Base-by-base conservation (phyloP, 345 rosid genomes). In the Stellera chamaejasme region DNA sequence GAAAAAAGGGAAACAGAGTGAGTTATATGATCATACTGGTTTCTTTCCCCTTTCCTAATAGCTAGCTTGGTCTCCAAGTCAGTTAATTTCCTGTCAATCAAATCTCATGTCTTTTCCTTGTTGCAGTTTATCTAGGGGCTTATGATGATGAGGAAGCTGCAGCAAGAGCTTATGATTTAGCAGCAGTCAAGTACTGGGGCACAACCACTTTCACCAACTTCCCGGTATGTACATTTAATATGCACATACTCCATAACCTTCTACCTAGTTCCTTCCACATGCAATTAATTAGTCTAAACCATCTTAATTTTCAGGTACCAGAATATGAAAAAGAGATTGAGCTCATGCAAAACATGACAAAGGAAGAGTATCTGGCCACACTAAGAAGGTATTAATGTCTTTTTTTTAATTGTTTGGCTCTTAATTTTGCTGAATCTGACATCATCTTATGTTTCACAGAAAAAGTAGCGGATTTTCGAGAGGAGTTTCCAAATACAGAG, bases 81-180 rank as follows among this genome's bases (percentile, higher is more conserved):
- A 25, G 47, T 52, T 61, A 43, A 62, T 68, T 26, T 54, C 27
- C 5, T 15, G 15, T 44, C 48, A 43, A 12, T 13, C 53, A 6
- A 51, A 32, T 26, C 62, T 66, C 13, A 27, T 68, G 14, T 61
- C 54, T 51, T 26, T 64, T 44, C 60, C 13, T 42, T 59, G 39
- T 32, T 64, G 64, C 76, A 82, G 85, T 82, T 62, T 79, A 82
- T 46, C 85, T 82, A 77, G 89, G 86, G 45, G 86, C 90, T 60
- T 83, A 83, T 66, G 81, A 83, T 59, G 83, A 76, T 28, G 90
- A 83, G 75, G 90, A 78, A 76, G 74, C 90, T 10, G 90, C 84
- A 28, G 90, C 86, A 42, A 72, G 86, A 63, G 86, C 86, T 23
- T 83, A 80, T 61, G 90, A 83, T 68, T 68, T 80, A 60, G 90